Evolutionary conservation across 2,329 filamentous ascomycete genomes (phyloP), one percentile per base, ranked within the genome.

Genomic region (Tolypocladium ophioglossoides): DNA sequence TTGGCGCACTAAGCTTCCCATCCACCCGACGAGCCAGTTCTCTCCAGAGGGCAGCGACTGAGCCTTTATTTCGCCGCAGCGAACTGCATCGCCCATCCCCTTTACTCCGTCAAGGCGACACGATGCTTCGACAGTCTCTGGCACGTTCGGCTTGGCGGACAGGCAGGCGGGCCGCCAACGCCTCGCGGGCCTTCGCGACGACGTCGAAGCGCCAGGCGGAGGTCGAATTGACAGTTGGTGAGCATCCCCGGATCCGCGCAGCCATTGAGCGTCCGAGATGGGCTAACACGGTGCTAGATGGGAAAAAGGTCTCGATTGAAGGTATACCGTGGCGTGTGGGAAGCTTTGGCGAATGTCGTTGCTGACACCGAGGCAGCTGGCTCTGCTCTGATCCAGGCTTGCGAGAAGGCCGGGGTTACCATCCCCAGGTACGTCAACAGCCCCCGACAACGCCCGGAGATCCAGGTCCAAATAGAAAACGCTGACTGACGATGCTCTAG

Each of bases 261-360:
- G 60, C 69, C 64, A 68, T 70, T 70, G 68, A 59, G 51, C 32
- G 54, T 35, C 41, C 47, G 50, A 57, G 41, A 34, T 39, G 57
- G 58, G 64, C 69, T 74, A 64, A 74, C 67, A 47, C 40, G 40
- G 55, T 48, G 62, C 47, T 69, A 91, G 92, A 99, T 83, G 94
- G 92, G 70, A 96, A 96, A 80, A 95, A 96, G 76, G 87, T 99
- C 54, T 96, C 91, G 59, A 91, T 99, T 72, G 91, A 96, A 88
- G 90, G 91, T 95, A 85, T 63, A 66, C 41, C 54, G 56, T 39
- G 55, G 52, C 53, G 47, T 49, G 55, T 65, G 54, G 57, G 34
- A 51, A 53, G 59, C 44, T 50, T 55, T 54, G 52, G 52, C 51
- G 40, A 51, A 52, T 32, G 41, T 55, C 57, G 54, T 63, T 61